A percentile compares a stretch with the other conserved stretches of the same genome.
Evolutionary conservation across 805 yeast species (phyloP).

Genomic region (Cyberlindnera mississippiensis): DNA sequence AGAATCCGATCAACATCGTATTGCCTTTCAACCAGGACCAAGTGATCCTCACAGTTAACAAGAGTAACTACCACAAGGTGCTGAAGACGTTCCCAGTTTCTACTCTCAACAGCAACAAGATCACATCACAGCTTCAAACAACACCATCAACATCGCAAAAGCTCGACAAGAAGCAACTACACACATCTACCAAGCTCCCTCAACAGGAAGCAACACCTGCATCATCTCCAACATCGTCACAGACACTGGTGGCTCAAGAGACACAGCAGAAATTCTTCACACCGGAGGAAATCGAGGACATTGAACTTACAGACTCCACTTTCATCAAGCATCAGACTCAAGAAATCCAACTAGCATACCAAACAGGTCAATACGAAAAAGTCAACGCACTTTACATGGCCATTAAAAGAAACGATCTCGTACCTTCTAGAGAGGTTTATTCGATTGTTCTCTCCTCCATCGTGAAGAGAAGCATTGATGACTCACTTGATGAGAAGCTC

Average conservation of each 20-base stretch:
- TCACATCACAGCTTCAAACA: constrained; percentile 5
- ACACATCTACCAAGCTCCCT: constrained; percentile 1
- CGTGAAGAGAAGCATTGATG: constrained; percentile 44
- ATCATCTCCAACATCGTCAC: constrained; percentile 2
- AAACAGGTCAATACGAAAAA: constrained; percentile 29
- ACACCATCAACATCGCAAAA: constrained; percentile 2
- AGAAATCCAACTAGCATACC: constrained; percentile 29
- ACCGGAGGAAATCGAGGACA: constrained; percentile 15
- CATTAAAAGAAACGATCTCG: constrained; percentile 36
- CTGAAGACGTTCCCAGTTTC: constrained; percentile 14
- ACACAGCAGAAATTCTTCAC: constrained; percentile 16
- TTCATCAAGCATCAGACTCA: constrained; percentile 29
- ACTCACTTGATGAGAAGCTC: constrained; percentile 54
- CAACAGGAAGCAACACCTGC: constrained; percentile 12
- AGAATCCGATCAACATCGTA: constrained; percentile 20
- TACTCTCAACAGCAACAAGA: constrained; percentile 3
- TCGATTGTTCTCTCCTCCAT: constrained; percentile 54
- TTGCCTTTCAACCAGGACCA: constrained; percentile 19
- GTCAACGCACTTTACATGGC: constrained; percentile 38
- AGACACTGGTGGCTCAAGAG: constrained; percentile 1
- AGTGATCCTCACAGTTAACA: constrained; percentile 15
- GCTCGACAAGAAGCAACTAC: constrained; percentile 1
- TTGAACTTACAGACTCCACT: constrained; percentile 26
- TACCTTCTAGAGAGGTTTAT: constrained; percentile 51
- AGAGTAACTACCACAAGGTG: constrained; percentile 17